A percentile compares a stretch with the other conserved stretches of the same genome.
phyloP scores from a whole-genome alignment of 176 grass and related monocot genomes.

The Triticum monococcum region DNA sequence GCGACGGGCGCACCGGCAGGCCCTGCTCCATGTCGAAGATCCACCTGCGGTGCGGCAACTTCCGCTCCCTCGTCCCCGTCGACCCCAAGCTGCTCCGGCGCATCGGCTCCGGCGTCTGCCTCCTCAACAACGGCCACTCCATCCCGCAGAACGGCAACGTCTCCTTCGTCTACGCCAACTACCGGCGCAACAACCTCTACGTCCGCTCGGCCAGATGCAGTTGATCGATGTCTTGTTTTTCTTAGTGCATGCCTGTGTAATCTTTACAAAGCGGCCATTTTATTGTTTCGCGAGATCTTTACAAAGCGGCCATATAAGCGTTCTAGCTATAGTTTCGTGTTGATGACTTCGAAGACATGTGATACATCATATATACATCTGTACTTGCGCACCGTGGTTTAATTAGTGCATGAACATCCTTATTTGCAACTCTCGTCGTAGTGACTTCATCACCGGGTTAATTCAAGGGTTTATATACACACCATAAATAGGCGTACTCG shows the following conservation, averaged over 20 bases:
- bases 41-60: neutral
- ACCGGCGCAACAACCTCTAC: neutral
- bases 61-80: neutral
- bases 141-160: neutral
- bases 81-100: neutral
- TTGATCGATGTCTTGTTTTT: neutral
- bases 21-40: neutral
- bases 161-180: conserved; percentile 10
- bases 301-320: neutral
- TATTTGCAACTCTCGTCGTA: no score
- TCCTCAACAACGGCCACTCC: conserved; percentile 12
- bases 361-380: no score
- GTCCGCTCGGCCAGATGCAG: neutral
- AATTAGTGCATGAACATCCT: no score
- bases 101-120: neutral
- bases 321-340: no score
- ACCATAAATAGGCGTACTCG: no score
- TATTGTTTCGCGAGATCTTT: neutral
- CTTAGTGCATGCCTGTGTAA: neutral
- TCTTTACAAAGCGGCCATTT: neutral
- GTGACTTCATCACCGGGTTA: no score
- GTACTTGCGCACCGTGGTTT: no score
- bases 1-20: neutral
- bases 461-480: no score
- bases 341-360: no score